Base-by-base conservation (phyloP, 2,329 filamentous ascomycete species). In the Chaetomiaceae sp. region DNA sequence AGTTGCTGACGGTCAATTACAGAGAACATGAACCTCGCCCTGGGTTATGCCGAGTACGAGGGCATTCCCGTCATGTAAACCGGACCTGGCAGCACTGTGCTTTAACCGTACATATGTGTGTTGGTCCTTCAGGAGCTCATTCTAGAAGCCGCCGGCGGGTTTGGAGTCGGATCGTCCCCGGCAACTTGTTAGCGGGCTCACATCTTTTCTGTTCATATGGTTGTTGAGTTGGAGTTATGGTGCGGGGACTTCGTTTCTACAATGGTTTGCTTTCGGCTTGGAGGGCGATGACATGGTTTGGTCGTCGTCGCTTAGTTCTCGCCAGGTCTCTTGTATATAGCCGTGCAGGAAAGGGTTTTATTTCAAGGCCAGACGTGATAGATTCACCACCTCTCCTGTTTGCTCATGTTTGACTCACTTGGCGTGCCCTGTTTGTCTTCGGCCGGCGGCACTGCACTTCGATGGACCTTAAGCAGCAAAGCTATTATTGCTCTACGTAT, bases 1-100 rank as follows among this genome's bases (percentile, higher is more conserved):
- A 8, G 47, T 38, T 44, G n/a, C 51, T 63, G 39, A 55, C 38
- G n/a, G n/a, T 27, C 37, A 19, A 39, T 11, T 8, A 59, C 67
- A 88, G 85, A 95, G 78, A 95, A 95, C 72, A 94, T 95, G 89
- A 95, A 95, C 72, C 77, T 95, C 54, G 87, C 89, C n/a, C 79
- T 95, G 11, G 90, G 90, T 42, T 95, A 92, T 67, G 84, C 82
- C 42, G 90, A 95, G 74, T 95, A 90, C 66, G 88, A 95, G 68
- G 90, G 90, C 37, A 95, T 95, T 61, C 89, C 89, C 17, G 66
- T 68, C 46, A 73, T 75, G 69, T 75, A 69, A 44, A 46, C 8
- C 39, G 6, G 6, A 4, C 23, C 19, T 11, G 6, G 14, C 15
- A 25, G 15, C 12, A n/a, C 27, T 22, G 27, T 31, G 8, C 9